These are phyloP conservation scores for Trypanosoma rangeli DNA, from an alignment of 208 protist genomes.

Conservation along the genomic window DNA sequence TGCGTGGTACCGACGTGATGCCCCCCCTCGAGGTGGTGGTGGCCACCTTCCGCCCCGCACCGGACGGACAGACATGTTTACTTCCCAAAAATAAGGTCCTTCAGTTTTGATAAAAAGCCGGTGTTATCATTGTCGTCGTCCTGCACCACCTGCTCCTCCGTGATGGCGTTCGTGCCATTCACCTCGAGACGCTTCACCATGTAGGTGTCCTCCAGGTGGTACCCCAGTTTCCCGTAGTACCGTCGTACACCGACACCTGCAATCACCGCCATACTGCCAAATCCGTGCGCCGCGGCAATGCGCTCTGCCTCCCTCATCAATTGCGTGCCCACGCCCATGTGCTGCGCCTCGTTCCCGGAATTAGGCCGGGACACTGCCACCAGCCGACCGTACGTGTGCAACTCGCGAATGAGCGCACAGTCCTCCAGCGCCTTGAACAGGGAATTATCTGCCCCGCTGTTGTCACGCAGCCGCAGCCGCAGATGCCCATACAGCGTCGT, in stretches of 20 bases:
- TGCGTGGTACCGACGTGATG: too few relatives aligned
- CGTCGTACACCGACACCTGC: slow-evolving; percentile 97
- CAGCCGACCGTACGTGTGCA: slow-evolving; percentile 97
- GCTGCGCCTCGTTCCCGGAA: slow-evolving; percentile 94
- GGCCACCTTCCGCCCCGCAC: too few relatives aligned
- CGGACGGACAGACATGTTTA: too few relatives aligned
- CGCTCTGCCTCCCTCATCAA: slow-evolving; percentile 98
- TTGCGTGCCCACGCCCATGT: slow-evolving; percentile 97
- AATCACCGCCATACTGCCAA: slow-evolving; percentile 95
- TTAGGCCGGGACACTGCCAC: slow-evolving; percentile 70
- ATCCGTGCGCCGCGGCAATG: slow-evolving; percentile 93
- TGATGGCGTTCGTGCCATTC: slow-evolving; percentile 44
- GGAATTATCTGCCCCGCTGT: slow-evolving; percentile 36
- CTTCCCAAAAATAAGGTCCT: slow-evolving; percentile 48
- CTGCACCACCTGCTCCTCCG: slow-evolving; percentile 69
- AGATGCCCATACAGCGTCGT: slow-evolving; percentile 88
- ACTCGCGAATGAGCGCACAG: slow-evolving; percentile 96
- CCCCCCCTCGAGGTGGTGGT: too few relatives aligned
- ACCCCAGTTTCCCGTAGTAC: slow-evolving; percentile 99
- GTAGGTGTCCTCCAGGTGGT: slow-evolving; percentile 86
- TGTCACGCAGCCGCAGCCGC: slow-evolving; percentile 79
- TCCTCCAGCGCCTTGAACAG: slow-evolving; percentile 91
- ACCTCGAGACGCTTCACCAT: slow-evolving; percentile 77
- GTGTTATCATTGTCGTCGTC: slow-evolving; percentile 84
- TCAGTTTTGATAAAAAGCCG: slow-evolving; percentile 53